Conservation (phyloP, 768 basidiomycete genomes). For the Xanthoconium purpureum region DNA sequence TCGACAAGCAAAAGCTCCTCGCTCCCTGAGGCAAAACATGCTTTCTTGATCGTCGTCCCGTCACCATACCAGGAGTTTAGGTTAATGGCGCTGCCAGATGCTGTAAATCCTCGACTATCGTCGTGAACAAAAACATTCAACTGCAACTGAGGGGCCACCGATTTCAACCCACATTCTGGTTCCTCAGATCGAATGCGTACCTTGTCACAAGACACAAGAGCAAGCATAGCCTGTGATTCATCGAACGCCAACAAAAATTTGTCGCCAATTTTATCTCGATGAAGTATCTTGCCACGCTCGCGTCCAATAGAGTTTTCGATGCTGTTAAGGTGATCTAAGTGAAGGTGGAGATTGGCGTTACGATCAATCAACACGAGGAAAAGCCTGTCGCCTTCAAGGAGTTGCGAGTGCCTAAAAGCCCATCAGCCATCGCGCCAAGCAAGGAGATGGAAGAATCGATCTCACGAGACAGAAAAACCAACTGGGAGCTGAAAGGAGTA, state of each 20-base stretch:
- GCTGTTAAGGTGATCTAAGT: constrained; percentile 33
- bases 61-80: constrained; percentile 46
- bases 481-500: constrained; percentile 24
- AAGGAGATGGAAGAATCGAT: neutral
- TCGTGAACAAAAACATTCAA: constrained; percentile 50
- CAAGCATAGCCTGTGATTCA: constrained; percentile 48
- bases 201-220: constrained; percentile 42
- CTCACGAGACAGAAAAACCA: constrained; percentile 26
- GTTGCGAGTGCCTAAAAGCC: constrained; percentile 34
- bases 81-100: constrained; percentile 41
- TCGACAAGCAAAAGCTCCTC: constrained; percentile 57
- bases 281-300: constrained; percentile 34
- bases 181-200: constrained; percentile 21
- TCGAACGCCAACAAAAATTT: constrained; percentile 48
- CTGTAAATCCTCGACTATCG: constrained; percentile 43
- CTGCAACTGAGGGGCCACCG: constrained; percentile 26
- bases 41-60: constrained; percentile 33
- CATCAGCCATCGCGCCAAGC: neutral
- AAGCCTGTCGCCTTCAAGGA: constrained; percentile 39
- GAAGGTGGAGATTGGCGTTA: constrained; percentile 33
- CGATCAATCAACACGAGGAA: constrained; percentile 40
- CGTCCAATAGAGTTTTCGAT: constrained; percentile 36
- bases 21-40: constrained; percentile 45
- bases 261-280: constrained; percentile 46
- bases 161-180: neutral